Evolutionary conservation across 306 rosid species (phyloP), one percentile per base, ranked within the genome.

Genomic region (Ochetophila trinervis): DNA sequence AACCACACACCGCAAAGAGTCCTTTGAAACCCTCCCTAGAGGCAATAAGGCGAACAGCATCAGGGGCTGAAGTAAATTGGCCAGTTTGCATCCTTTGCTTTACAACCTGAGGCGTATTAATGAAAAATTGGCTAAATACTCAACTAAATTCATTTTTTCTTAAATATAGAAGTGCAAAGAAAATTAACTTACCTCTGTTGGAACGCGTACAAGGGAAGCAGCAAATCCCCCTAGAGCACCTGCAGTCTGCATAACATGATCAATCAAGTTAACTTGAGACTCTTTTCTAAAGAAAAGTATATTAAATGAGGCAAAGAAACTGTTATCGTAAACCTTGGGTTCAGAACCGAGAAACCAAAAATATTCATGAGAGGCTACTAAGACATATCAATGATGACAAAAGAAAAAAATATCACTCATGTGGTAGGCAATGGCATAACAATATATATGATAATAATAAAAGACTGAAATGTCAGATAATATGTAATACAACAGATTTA

Each of bases 31-130:
- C 98, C 75, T 91, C 96, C 77, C 69, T 84, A 47, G 87, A 49
- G 56, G 80, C 90, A 79, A 91, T 91, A 68, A 82, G 76, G 82
- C 92, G 86, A 27, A 91, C 96, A 53, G 96, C 98, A 66, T 72
- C 64, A 56, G 92, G 63, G 76, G 98, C 92, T 10, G 98, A 89
- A 69, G 85, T 71, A 77, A 87, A 91, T 68, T 91, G 98, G 68
- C 95, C 91, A 10, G 98, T 89, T 85, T 91, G 98, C 92, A 91
- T 91, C 67, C 98, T 84, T 82, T 92, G 98, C 84, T 92, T 92
- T 57, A 92, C 91, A 84, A 92, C 98, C 98, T 92, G 75, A 65
- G 74, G 62, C 67, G 47, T 64, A 63, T 19, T 50, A 61, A 77
- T 37, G 67, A 63, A 42, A 42, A 71, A 56, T 36, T 66, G 52